phyloP scores from a whole-genome alignment of 1,284 basidiomycete genomes.

The Ustilago xerochloae region DNA sequence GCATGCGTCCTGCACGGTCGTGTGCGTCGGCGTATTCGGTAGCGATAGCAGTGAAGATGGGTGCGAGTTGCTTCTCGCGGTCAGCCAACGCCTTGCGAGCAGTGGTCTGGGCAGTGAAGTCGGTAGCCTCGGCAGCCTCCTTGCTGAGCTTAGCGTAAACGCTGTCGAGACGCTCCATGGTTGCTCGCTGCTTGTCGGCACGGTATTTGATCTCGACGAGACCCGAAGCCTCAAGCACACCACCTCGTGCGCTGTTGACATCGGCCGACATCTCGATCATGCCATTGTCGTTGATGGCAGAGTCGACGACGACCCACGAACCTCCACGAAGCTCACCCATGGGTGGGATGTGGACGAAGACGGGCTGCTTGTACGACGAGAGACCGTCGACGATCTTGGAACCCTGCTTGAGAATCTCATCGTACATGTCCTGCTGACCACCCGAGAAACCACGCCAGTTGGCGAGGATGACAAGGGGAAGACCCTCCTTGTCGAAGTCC shows the following conservation, averaged over 20 bases:
- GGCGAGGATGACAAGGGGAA: constrained; percentile 97
- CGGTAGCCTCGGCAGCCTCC: constrained; percentile 74
- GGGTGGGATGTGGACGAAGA: constrained; percentile 98
- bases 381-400: constrained; percentile 92
- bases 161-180: constrained; percentile 94
- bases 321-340: constrained; percentile 99
- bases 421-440: constrained; percentile 94
- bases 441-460: constrained; percentile 99
- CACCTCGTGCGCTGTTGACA: constrained; percentile 86
- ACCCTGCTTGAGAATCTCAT: constrained; percentile 69
- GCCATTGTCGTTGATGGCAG: constrained; percentile 89
- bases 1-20: constrained; percentile 94
- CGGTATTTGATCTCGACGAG: constrained; percentile 77
- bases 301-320: constrained; percentile 99
- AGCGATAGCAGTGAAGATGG: constrained; percentile 93
- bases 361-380: constrained; percentile 96
- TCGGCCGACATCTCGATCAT: constrained; percentile 95
- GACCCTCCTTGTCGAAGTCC: constrained; percentile 95
- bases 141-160: constrained; percentile 84
- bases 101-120: constrained; percentile 72
- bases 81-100: constrained; percentile 76
- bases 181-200: constrained; percentile 80
- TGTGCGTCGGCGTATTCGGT: constrained; percentile 96
- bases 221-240: constrained; percentile 94
- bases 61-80: constrained; percentile 84